A percentile compares a stretch with the other conserved stretches of the same genome.
Conservation (phyloP, 352 stramenopile genomes). For the Globisporangium alternatum region DNA sequence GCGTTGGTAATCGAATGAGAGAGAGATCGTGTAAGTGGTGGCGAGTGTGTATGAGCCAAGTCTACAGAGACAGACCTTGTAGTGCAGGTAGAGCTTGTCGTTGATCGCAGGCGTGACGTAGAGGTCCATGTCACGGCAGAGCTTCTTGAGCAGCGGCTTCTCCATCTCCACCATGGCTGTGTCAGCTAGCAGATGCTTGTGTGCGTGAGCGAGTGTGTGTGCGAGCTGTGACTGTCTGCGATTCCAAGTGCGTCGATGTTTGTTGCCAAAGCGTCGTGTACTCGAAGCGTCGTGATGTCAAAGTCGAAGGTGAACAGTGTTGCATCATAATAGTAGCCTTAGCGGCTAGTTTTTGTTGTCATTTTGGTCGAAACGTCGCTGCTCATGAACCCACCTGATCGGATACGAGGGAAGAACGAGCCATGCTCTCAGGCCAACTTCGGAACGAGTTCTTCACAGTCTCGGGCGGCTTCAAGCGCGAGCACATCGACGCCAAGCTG, state of each 20-base stretch:
- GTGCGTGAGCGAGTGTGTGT: not conserved
- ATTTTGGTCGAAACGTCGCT: too few relatives aligned
- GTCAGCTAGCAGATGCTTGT: not conserved
- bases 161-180: conserved; percentile 85
- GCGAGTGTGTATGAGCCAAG: too few relatives aligned
- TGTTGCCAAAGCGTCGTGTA: too few relatives aligned
- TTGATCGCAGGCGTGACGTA: conserved; percentile 93
- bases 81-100: conserved; percentile 96
- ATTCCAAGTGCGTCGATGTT: too few relatives aligned
- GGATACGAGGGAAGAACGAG: too few relatives aligned
- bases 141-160: conserved; percentile 80
- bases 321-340: too few relatives aligned
- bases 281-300: too few relatives aligned
- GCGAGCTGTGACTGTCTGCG: too few relatives aligned
- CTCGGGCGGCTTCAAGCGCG: conserved; percentile 65
- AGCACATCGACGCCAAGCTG: conserved; percentile 57
- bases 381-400: too few relatives aligned
- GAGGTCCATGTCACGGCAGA: conserved; percentile 89
- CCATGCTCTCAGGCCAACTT: too few relatives aligned
- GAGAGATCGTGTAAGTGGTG: not conserved
- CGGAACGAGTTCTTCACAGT: conserved; percentile 82
- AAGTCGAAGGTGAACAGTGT: too few relatives aligned
- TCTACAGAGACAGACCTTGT: conserved; percentile 58
- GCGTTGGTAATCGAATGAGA: not conserved
- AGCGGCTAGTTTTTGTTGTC: too few relatives aligned